These are phyloP conservation scores for Rhodotorula toruloides DNA, from an alignment of 768 basidiomycete genomes.

Conservation along the genomic window DNA sequence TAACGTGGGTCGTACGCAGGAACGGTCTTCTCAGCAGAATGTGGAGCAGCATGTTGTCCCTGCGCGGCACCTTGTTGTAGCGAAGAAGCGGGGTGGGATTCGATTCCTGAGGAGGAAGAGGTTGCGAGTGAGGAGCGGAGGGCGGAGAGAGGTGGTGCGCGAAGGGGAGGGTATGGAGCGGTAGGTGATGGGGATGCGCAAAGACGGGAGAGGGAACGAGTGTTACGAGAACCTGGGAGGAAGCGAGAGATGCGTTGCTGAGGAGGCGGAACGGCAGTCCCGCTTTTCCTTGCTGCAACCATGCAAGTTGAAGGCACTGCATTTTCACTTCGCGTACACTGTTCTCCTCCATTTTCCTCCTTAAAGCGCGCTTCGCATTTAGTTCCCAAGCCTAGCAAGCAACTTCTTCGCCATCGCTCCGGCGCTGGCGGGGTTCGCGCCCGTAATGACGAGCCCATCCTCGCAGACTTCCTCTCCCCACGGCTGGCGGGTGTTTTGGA, in stretches of 20 bases:
- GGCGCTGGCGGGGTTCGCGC: slow-evolving; percentile 70
- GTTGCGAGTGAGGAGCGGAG: background rate
- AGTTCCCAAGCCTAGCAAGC: slow-evolving; percentile 52
- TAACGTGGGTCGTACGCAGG: background rate
- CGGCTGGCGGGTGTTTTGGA: slow-evolving; percentile 56
- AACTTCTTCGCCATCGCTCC: slow-evolving; percentile 57
- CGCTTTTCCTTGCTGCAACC: too few species aligned
- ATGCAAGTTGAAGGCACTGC: too few species aligned
- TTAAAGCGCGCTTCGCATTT: too few species aligned
- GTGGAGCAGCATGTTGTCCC: background rate
- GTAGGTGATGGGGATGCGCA: too few species aligned
- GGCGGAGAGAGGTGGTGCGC: background rate
- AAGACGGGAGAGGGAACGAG: too few species aligned
- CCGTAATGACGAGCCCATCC: slow-evolving; percentile 54
- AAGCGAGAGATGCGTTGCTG: too few species aligned
- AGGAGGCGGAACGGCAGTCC: too few species aligned
- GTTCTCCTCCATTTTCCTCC: too few species aligned
- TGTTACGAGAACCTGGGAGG: too few species aligned
- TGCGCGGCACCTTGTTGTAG: slow-evolving; percentile 1
- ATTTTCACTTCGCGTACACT: too few species aligned
- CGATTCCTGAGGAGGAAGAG: background rate
- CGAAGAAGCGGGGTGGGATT: slow-evolving; percentile 3
- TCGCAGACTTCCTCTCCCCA: slow-evolving; percentile 62
- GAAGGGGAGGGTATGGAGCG: too few species aligned
- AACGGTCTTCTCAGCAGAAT: background rate